Conservation (phyloP, 441 rosid species). For the Isatis lusitanica region DNA sequence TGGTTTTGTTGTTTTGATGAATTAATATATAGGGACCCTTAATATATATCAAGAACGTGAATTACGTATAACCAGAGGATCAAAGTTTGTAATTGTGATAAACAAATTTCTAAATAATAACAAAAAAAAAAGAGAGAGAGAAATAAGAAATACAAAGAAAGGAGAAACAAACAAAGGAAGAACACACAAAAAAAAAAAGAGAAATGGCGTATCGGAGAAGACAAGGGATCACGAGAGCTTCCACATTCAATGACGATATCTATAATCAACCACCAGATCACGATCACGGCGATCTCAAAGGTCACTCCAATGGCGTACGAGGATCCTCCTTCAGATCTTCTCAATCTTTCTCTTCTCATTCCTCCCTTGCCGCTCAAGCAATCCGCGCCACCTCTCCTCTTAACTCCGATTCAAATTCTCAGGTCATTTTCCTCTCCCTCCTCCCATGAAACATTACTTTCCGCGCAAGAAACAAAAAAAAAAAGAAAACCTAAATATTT, state of each 20-base stretch:
- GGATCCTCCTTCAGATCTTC: slow-evolving; percentile 51
- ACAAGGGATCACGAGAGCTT: slow-evolving; percentile 70
- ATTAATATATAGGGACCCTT: background rate
- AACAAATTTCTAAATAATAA: background rate
- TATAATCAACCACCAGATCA: slow-evolving; percentile 41
- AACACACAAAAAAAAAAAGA: background rate
- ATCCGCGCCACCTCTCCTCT: slow-evolving; percentile 66
- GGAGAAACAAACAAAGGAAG: background rate
- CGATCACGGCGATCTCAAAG: slow-evolving; percentile 37
- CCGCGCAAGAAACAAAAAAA: background rate
- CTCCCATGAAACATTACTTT: background rate
- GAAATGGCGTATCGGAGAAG: slow-evolving; percentile 89
- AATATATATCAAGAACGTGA: slow-evolving; percentile 30
- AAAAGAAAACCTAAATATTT: background rate
- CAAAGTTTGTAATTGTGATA: slow-evolving; percentile 19
- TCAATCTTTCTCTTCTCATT: slow-evolving; percentile 41
- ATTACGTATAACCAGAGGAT: slow-evolving; percentile 41
- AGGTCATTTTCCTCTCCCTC: slow-evolving; percentile 42
- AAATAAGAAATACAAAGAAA: background rate
- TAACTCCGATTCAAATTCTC: slow-evolving; percentile 10
- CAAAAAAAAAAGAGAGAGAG: background rate
- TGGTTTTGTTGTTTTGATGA: background rate
- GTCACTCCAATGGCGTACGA: slow-evolving; percentile 28
- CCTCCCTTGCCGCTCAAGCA: slow-evolving; percentile 80
- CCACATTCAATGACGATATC: slow-evolving; percentile 82